phyloP scores from a whole-genome alignment of 176 grass and related monocot species.

The Carex parvula region DNA sequence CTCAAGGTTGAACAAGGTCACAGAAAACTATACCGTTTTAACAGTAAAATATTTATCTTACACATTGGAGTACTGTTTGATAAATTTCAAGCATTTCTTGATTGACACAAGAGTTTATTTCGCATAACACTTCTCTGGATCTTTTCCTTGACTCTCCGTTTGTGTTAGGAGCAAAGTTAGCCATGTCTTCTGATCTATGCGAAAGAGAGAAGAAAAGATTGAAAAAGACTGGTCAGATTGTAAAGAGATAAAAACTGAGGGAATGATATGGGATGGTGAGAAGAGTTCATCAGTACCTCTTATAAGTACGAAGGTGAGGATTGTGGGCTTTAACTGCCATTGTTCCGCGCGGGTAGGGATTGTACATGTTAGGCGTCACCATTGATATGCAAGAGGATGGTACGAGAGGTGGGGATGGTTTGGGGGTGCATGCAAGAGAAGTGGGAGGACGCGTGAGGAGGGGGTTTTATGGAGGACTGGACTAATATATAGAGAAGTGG shows the following conservation, averaged over 20 bases:
- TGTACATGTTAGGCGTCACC: too few relatives aligned
- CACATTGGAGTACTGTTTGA: conserved; percentile 46
- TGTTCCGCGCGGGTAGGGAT: neutral
- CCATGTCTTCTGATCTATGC: conserved; percentile 29
- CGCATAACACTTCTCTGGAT: conserved; percentile 23
- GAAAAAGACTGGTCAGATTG: neutral
- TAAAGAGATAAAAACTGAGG: neutral
- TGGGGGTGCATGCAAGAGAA: neutral
- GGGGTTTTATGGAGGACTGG: conserved; percentile 11
- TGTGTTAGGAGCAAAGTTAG: conserved; percentile 6
- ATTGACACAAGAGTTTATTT: conserved; percentile 25
- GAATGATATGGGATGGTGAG: neutral
- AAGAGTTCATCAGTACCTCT: conserved; percentile 1
- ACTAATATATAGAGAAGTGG: neutral
- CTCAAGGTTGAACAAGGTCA: neutral
- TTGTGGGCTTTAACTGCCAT: conserved; percentile 66
- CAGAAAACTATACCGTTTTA: neutral
- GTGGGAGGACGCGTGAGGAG: neutral
- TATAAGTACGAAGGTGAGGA: conserved; percentile 25
- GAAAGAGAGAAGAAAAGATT: conserved; percentile 9
- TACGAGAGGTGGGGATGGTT: too few relatives aligned
- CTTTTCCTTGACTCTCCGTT: conserved; percentile 24
- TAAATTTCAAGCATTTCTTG: conserved; percentile 58
- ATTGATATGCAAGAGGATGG: too few relatives aligned
- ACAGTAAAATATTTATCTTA: conserved; percentile 24